Percentiles rank a stretch among this genome's conserved stretches.
These are phyloP conservation scores for Teunomyces pallodes DNA, from an alignment of 805 yeast genomes.

Conservation along the genomic window DNA sequence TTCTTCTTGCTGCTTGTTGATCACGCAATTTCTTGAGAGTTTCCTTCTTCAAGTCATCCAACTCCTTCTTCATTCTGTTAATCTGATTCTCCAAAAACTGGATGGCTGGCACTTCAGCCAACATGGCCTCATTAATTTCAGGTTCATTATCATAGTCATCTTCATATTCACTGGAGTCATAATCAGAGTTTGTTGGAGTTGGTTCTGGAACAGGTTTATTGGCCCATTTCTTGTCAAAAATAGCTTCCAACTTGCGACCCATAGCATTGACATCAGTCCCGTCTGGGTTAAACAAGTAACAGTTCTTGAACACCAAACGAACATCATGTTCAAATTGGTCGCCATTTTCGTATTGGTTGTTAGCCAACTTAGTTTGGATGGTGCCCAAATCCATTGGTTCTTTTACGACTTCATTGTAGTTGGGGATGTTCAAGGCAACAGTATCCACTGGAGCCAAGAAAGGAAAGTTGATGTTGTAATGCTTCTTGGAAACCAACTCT, in stretches of 20 bases:
- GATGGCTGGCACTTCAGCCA: conserved; percentile 84
- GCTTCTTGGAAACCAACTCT: conserved; percentile 80
- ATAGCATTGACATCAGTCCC: conserved; percentile 94
- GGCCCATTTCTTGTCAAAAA: conserved; percentile 85
- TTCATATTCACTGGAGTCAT: conserved; percentile 27
- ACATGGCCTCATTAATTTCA: conserved; percentile 50
- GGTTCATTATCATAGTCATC: conserved; percentile 51
- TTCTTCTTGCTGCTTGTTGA: conserved; percentile 55
- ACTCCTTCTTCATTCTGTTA: conserved; percentile 78
- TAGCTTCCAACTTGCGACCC: conserved; percentile 89
- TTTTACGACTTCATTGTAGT: conserved; percentile 81
- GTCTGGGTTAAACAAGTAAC: conserved; percentile 91
- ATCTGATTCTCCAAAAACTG: conserved; percentile 85
- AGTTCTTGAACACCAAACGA: conserved; percentile 79
- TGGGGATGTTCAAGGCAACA: conserved; percentile 87
- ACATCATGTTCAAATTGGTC: conserved; percentile 86
- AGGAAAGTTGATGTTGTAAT: conserved; percentile 82
- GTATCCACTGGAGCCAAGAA: conserved; percentile 94
- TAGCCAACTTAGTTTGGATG: conserved; percentile 71
- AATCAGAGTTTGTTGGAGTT: conserved; percentile 53
- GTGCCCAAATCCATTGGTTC: conserved; percentile 96
- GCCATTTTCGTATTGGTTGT: conserved; percentile 84
- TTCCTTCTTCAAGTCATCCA: conserved; percentile 76
- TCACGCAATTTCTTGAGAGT: conserved; percentile 65
- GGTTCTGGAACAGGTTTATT: conserved; percentile 66